These are phyloP conservation scores for Acacia confusa DNA, from an alignment of 306 rosid species.

Conservation along the genomic window DNA sequence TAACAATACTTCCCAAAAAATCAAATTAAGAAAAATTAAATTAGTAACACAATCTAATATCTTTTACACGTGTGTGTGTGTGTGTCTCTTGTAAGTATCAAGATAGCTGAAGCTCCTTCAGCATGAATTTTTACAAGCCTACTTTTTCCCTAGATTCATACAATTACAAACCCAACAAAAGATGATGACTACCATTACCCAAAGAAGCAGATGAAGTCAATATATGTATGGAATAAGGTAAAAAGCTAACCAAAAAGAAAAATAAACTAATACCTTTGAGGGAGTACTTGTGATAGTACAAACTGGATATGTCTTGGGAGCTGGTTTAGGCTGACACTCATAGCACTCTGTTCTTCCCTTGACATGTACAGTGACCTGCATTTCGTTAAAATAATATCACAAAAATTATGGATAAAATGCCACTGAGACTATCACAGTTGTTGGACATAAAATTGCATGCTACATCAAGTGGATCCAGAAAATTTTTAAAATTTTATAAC, in stretches of 20 bases:
- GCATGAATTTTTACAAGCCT: slow-evolving; percentile 6
- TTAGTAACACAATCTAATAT: not conserved
- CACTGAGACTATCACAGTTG: slow-evolving; percentile 9
- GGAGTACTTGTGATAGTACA: slow-evolving; percentile 99
- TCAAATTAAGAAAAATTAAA: not conserved
- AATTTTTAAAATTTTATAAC: not conserved
- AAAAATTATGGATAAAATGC: slow-evolving; percentile 13
- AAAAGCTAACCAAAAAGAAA: not conserved
- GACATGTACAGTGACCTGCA: slow-evolving; percentile 92
- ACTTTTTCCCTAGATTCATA: not conserved
- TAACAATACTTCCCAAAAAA: not conserved
- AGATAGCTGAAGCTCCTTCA: not conserved
- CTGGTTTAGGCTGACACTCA: slow-evolving; percentile 97
- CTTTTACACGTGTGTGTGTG: too few species aligned
- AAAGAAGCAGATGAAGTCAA: slow-evolving; percentile 4
- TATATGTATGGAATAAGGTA: not conserved
- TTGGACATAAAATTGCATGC: not conserved
- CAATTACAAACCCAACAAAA: slow-evolving; percentile 11
- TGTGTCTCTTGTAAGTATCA: not conserved
- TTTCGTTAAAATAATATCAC: slow-evolving; percentile 35
- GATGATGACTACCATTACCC: not conserved
- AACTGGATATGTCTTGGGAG: slow-evolving; percentile 97
- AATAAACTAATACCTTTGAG: slow-evolving; percentile 69
- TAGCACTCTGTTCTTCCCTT: slow-evolving; percentile 98
- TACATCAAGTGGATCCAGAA: slow-evolving; percentile 2